Conservation (phyloP, 192 early-diverging fungal genomes). For the Podila verticillata region DNA sequence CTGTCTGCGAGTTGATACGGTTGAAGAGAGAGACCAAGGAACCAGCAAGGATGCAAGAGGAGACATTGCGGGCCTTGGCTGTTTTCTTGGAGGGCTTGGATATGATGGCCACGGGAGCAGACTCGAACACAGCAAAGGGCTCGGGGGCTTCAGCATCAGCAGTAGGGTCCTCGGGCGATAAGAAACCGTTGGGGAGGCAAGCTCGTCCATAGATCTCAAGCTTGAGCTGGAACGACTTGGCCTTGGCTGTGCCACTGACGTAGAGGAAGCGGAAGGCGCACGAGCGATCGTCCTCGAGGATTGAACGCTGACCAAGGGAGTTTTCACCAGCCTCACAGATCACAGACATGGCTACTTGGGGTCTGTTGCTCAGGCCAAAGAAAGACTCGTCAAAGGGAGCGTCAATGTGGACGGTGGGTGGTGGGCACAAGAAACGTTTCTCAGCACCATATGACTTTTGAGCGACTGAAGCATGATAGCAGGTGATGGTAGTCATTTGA, state of each 20-base stretch:
- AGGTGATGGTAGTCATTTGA: slow-evolving; percentile 78
- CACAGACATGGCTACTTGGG: slow-evolving; percentile 71
- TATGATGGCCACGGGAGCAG: slow-evolving; percentile 82
- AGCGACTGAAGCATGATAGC: slow-evolving; percentile 83
- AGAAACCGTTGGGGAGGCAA: slow-evolving; percentile 39
- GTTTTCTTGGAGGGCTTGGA: slow-evolving; percentile 96
- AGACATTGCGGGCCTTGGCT: slow-evolving; percentile 81
- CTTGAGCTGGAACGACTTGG: slow-evolving; percentile 79
- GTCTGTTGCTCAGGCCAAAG: slow-evolving; percentile 57
- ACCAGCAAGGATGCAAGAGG: slow-evolving; percentile 79
- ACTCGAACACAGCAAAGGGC: slow-evolving; percentile 73
- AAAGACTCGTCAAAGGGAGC: slow-evolving; percentile 46
- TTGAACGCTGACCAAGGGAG: slow-evolving; percentile 55
- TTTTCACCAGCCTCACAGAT: slow-evolving; percentile 61
- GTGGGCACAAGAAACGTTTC: slow-evolving; percentile 85
- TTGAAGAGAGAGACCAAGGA: slow-evolving; percentile 87
- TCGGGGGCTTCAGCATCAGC: slow-evolving; percentile 29
- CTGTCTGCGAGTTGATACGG: slow-evolving; percentile 91
- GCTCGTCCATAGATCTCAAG: slow-evolving; percentile 66
- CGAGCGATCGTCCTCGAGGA: slow-evolving; percentile 61
- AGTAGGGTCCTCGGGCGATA: slow-evolving; percentile 12
- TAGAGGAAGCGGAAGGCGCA: slow-evolving; percentile 81
- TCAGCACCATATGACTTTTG: slow-evolving; percentile 97
- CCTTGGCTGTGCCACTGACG: slow-evolving; percentile 82
- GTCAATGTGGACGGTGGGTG: slow-evolving; percentile 74